phyloP scores from a whole-genome alignment of 1,284 basidiomycete species.

The Macrocystidia cucumis region DNA sequence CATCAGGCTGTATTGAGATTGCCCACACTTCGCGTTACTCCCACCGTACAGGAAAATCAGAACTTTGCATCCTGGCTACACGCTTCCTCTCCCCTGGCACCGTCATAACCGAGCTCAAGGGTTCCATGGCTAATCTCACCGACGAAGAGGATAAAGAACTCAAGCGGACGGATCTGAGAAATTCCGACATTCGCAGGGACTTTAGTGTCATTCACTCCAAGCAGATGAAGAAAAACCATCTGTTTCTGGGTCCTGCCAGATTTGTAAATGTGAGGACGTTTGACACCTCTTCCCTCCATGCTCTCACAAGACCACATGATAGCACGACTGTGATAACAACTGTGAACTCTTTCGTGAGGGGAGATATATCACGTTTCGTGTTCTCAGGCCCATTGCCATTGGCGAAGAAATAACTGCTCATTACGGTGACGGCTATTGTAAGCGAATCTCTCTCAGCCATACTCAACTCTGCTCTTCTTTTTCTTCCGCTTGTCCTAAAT shows the following conservation, averaged over 20 bases:
- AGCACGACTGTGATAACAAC: constrained; percentile 92
- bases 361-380: constrained; percentile 84
- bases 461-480: constrained; percentile 7
- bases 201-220: constrained; percentile 90
- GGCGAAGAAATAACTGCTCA: constrained; percentile 86
- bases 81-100: constrained; percentile 61
- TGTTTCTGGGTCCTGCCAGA: constrained; percentile 87
- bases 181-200: constrained; percentile 73
- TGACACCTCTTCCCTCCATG: constrained; percentile 11
- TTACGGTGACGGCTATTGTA: constrained; percentile 81
- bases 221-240: constrained; percentile 86
- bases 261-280: constrained; percentile 80
- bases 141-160: constrained; percentile 78
- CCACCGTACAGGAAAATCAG: constrained; percentile 81
- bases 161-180: constrained; percentile 63
- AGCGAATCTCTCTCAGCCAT: too few species aligned
- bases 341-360: constrained; percentile 84
- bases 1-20: constrained; percentile 78
- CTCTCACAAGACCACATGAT: constrained; percentile 17
- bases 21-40: constrained; percentile 82
- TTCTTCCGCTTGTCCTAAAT: constrained; percentile 9
- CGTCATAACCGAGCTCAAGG: constrained; percentile 77
- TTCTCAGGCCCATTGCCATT: constrained; percentile 69
- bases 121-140: constrained; percentile 80
- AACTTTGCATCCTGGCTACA: constrained; percentile 85